Evolutionary conservation across 2,329 filamentous ascomycete species (phyloP), one percentile per base, ranked within the genome.

Genomic region (Xylariaceae sp.): DNA sequence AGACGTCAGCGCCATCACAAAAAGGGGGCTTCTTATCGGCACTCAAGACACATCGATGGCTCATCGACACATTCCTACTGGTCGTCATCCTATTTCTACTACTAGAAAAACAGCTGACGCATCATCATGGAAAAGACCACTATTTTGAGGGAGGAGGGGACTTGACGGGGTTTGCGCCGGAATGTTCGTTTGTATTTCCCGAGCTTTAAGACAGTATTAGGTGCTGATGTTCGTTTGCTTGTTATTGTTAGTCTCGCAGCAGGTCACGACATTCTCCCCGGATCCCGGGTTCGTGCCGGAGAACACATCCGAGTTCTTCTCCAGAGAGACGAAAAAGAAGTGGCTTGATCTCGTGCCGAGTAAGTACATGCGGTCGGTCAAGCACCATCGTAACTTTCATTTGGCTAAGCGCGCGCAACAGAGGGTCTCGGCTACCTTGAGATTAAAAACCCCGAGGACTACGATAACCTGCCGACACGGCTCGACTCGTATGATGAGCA

Each of bases 291-390:
- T 72, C 55, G 62, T 73, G 16, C 75, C 75, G 7, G 70, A 74
- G 51, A 73, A 77, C 50, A 69, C 70, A 4, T 71, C 73, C 10
- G 68, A 74, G 26, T 75, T 78, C 64, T 77, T 77, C 53, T 70
- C 70, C 4, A 63, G 71, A 2, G 60, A 67, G 40, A 67, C 69
- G 1, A 59, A 59, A 43, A 37, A 70, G 40, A 73, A 71, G 47
- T 78, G 76, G 76, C 62, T 77, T 2, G 59, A 64, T 37, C 67
- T 77, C 4, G 72, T 78, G 7, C 75, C 75, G 14, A 71, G 71
- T 74, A 65, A 53, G 67, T 64, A 2, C 16, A 19, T 44, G 1
- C 37, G 20, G 41, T 3, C 7, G 12, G 18, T 18, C 23, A 26
- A 20, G 20, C 10, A 32, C 16, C 20, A 4, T 44, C 2, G 14